These are phyloP conservation scores for Aureobasidium pullulans DNA, from an alignment of 2,329 filamentous ascomycete species.

Conservation along the genomic window DNA sequence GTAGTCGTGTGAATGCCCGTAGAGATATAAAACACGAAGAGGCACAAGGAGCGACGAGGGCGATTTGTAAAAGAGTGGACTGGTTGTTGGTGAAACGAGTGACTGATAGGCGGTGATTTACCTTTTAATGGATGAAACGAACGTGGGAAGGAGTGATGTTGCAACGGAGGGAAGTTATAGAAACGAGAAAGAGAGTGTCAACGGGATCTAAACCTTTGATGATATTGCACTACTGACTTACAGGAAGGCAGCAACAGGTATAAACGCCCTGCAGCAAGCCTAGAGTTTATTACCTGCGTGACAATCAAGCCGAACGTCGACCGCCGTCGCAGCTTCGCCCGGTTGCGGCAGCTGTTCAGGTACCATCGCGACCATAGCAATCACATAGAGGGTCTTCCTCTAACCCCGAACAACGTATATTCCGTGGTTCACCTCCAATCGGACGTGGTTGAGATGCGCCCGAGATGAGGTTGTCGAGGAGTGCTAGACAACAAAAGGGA, in stretches of 20 bases:
- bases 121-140: not conserved
- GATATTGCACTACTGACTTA: constrained; percentile 2
- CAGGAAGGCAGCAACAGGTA: constrained; percentile 1
- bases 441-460: not conserved
- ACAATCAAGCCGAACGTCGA: constrained; percentile 9
- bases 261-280: not conserved
- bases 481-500: constrained; percentile 6
- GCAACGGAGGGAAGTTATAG: constrained; percentile 2
- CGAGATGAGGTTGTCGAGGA: constrained; percentile 1
- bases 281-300: constrained; percentile 4
- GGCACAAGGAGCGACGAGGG: not conserved
- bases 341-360: not conserved
- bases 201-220: not conserved
- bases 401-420: not conserved
- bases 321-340: not conserved
- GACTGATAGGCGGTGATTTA: constrained; percentile 2
- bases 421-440: constrained; percentile 3
- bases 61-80: constrained; percentile 17
- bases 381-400: not conserved
- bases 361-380: not conserved
- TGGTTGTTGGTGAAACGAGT: constrained; percentile 16
- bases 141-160: not conserved
- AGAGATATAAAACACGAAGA: not conserved
- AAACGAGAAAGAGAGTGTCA: constrained; percentile 1
- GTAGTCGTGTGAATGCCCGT: not conserved